phyloP scores from a whole-genome alignment of 2,329 filamentous ascomycete species.

The Venturia effusa region DNA sequence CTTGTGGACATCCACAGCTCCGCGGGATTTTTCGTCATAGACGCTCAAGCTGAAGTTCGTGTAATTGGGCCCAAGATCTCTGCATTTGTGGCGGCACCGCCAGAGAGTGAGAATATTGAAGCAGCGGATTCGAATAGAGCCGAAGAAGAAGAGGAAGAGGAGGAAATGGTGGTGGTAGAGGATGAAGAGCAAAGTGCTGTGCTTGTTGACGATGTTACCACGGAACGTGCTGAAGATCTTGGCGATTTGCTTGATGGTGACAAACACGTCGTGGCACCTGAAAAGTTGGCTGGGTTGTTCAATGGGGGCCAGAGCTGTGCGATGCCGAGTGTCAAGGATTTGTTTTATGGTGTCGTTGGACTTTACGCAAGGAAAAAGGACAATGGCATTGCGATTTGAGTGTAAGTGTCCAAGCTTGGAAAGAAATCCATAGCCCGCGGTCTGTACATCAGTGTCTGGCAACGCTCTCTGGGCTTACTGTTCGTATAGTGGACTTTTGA shows the following conservation, averaged over 20 bases:
- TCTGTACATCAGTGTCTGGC: not conserved
- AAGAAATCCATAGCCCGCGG: not conserved
- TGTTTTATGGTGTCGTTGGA: slow-evolving; percentile 62
- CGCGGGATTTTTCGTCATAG: slow-evolving; percentile 65
- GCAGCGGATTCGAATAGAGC: not conserved
- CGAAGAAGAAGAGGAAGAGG: not conserved
- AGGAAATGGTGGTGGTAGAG: slow-evolving; percentile 4
- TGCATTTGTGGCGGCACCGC: not conserved
- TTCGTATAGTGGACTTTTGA: not conserved
- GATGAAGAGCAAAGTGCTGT: not conserved
- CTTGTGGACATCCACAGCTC: slow-evolving; percentile 53
- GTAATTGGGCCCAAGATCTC: slow-evolving; percentile 24
- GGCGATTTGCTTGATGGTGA: slow-evolving; percentile 35
- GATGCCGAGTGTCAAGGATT: slow-evolving; percentile 60
- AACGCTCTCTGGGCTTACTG: not conserved
- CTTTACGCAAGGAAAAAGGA: slow-evolving; percentile 46
- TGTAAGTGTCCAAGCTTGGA: not conserved
- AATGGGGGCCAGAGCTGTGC: slow-evolving; percentile 58
- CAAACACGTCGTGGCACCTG: slow-evolving; percentile 53
- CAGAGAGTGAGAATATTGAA: not conserved
- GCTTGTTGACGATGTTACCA: slow-evolving; percentile 4
- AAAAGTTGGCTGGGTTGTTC: slow-evolving; percentile 60
- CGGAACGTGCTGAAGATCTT: slow-evolving; percentile 20
- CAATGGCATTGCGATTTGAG: not conserved
- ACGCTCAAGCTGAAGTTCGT: slow-evolving; percentile 64